phyloP scores from a whole-genome alignment of 2,329 filamentous ascomycete species.

The Clonostachys solani region DNA sequence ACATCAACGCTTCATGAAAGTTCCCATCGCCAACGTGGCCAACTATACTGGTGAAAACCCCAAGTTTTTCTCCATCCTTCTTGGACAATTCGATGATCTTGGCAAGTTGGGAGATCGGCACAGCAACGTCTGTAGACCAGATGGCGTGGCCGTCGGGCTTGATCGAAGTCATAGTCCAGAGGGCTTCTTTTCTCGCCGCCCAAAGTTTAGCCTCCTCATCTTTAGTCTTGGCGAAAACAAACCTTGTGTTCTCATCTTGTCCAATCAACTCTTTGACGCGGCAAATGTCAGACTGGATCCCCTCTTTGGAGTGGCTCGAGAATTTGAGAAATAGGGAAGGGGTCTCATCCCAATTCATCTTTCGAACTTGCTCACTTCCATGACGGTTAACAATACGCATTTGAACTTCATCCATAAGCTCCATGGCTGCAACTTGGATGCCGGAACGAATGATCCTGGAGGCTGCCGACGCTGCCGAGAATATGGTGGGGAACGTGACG shows the following conservation, averaged over 20 bases:
- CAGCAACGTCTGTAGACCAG: constrained; percentile 79
- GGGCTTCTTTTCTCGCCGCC: constrained; percentile 70
- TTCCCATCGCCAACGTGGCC: constrained; percentile 75
- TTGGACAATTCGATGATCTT: constrained; percentile 70
- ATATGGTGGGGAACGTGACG: constrained; percentile 54
- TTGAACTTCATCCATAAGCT: constrained; percentile 60
- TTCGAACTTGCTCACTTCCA: constrained; percentile 47
- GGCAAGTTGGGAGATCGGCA: constrained; percentile 68
- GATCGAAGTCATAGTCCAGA: constrained; percentile 69
- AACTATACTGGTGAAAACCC: constrained; percentile 60
- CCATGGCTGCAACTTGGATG: constrained; percentile 61
- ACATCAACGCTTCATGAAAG: constrained; percentile 54
- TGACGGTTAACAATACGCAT: constrained; percentile 64
- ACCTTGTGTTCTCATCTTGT: constrained; percentile 51
- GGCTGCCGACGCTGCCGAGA: constrained; percentile 59
- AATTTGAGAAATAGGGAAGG: constrained; percentile 72
- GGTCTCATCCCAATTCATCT: constrained; percentile 58
- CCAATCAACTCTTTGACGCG: constrained; percentile 48
- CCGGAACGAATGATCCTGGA: constrained; percentile 60
- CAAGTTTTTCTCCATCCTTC: constrained; percentile 56
- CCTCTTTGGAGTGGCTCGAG: background rate
- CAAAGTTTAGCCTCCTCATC: constrained; percentile 66
- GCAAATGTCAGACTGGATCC: background rate
- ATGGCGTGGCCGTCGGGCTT: constrained; percentile 54
- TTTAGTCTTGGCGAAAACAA: constrained; percentile 44